Evolutionary conservation across 2,329 filamentous ascomycete genomes (phyloP).

Genomic region (Neofusicoccum parvum): DNA sequence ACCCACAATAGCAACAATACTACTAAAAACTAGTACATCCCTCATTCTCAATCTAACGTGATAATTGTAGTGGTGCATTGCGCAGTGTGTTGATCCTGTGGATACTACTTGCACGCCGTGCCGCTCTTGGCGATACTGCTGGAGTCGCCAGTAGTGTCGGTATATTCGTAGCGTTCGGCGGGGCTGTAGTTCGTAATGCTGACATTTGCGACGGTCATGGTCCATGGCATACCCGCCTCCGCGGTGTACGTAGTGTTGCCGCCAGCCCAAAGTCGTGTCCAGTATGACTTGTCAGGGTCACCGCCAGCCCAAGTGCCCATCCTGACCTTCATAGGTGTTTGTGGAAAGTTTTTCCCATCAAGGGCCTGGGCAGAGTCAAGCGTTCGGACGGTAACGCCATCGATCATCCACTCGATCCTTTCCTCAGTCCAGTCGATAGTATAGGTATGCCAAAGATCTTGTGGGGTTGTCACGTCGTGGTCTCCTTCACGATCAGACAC

Average conservation of each 20-base stretch:
- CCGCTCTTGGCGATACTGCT: constrained; percentile 48
- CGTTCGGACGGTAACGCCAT: constrained; percentile 66
- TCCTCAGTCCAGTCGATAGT: constrained; percentile 72
- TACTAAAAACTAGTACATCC: too few relatives aligned
- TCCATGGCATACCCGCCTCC: constrained; percentile 45
- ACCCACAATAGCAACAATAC: too few relatives aligned
- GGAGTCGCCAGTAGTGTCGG: constrained; percentile 50
- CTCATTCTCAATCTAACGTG: too few relatives aligned
- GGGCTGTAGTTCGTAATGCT: constrained; percentile 56
- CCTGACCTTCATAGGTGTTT: constrained; percentile 69
- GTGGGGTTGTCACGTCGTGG: constrained; percentile 58
- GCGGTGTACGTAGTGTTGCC: constrained; percentile 54
- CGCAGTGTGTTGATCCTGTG: too few relatives aligned
- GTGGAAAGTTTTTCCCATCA: constrained; percentile 66
- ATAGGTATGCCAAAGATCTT: constrained; percentile 65
- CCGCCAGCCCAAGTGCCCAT: constrained; percentile 54
- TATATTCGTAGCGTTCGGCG: constrained; percentile 52
- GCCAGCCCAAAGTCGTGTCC: constrained; percentile 67
- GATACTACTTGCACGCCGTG: neutral
- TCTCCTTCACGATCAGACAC: constrained; percentile 70
- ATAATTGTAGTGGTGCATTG: too few relatives aligned
- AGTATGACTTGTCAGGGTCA: constrained; percentile 44
- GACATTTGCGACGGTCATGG: constrained; percentile 54
- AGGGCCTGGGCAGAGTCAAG: constrained; percentile 60
- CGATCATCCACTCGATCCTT: constrained; percentile 69